These are phyloP conservation scores for Botrytis hyacinthi DNA, from an alignment of 2,329 filamentous ascomycete species.

Conservation along the genomic window DNA sequence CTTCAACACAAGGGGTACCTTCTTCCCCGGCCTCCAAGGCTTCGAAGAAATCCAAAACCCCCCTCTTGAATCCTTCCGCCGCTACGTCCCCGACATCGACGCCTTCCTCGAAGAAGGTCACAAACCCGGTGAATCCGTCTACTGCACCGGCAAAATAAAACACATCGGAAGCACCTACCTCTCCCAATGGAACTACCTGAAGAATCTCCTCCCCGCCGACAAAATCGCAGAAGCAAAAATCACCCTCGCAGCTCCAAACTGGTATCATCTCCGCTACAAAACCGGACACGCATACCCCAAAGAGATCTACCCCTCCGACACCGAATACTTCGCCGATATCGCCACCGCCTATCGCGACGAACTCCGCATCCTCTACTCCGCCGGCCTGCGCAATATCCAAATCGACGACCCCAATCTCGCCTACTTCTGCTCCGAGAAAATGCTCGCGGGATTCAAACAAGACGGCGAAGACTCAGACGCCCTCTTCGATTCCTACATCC, in stretches of 20 bases:
- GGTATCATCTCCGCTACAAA: slow-evolving; percentile 65
- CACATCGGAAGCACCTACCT: slow-evolving; percentile 48
- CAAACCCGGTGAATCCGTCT: slow-evolving; percentile 47
- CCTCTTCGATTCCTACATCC: slow-evolving; percentile 72
- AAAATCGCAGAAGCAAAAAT: slow-evolving; percentile 66
- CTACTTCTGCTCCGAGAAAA: slow-evolving; percentile 72
- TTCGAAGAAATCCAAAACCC: slow-evolving; percentile 33
- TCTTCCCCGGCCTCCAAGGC: slow-evolving; percentile 35
- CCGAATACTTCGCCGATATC: slow-evolving; percentile 54
- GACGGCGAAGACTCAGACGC: slow-evolving; percentile 69
- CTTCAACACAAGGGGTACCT: slow-evolving; percentile 29
- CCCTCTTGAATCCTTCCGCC: slow-evolving; percentile 42
- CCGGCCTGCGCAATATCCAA: slow-evolving; percentile 53
- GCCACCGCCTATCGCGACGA: slow-evolving; percentile 53
- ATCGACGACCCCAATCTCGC: slow-evolving; percentile 59
- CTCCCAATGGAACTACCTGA: slow-evolving; percentile 59
- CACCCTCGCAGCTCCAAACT: slow-evolving; percentile 64
- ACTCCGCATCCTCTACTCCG: slow-evolving; percentile 51
- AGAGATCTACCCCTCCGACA: slow-evolving; percentile 49
- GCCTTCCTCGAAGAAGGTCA: slow-evolving; percentile 46
- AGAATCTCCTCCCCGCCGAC: slow-evolving; percentile 56
- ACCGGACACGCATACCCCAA: slow-evolving; percentile 51
- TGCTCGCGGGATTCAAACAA: slow-evolving; percentile 66
- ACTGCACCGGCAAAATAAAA: slow-evolving; percentile 49
- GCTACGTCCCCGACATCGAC: slow-evolving; percentile 43